Base-by-base conservation (phyloP, 768 basidiomycete genomes). In the Boletus reticulatus region DNA sequence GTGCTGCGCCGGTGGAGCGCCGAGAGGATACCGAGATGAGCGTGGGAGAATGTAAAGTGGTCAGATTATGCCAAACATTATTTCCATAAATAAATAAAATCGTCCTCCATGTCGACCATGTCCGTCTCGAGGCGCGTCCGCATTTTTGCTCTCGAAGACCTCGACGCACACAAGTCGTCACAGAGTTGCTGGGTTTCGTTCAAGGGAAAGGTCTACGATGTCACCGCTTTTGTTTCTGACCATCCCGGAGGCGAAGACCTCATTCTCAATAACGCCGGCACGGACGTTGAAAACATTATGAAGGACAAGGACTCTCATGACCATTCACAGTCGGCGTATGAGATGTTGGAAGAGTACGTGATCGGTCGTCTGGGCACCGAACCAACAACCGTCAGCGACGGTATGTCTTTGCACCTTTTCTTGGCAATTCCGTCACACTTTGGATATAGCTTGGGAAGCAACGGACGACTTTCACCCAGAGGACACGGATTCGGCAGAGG, bases 231-330 rank as follows among this genome's bases (percentile, higher is more conserved):
- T 73, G 73, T 95, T 3, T 65, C 80, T 50, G 94, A 96, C 76
- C 94, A 97, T 69, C 94, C 95, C 12, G 96, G 96, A 60, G 94
- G 95, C 4, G 96, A 98, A 71, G 95, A 98, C 68, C 73, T 94
- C 59, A 83, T 99, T 62, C 73, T 94, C 38, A 75, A 84, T 43
- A 80, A 88, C 72, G 96, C 90, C 6, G 95, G 94, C 39, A 83
- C 84, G 72, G 92, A 97, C 68, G 79, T 98, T 48, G 88, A 80
- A 19, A 77, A 72, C 19, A 77, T 85, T 52, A 98, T 98, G 97
- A 82, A 80, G 64, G 87, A 96, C 72, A 73, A 78, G 60, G 68
- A 77, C 20, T 86, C 89, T 63, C 97, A 99, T 70, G 87, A 87
- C 11, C 97, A 98, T 71, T 94, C 92, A 4, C 87, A 92, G 24